phyloP scores from a whole-genome alignment of 768 basidiomycete genomes.

The Tephrocybe sp. region DNA sequence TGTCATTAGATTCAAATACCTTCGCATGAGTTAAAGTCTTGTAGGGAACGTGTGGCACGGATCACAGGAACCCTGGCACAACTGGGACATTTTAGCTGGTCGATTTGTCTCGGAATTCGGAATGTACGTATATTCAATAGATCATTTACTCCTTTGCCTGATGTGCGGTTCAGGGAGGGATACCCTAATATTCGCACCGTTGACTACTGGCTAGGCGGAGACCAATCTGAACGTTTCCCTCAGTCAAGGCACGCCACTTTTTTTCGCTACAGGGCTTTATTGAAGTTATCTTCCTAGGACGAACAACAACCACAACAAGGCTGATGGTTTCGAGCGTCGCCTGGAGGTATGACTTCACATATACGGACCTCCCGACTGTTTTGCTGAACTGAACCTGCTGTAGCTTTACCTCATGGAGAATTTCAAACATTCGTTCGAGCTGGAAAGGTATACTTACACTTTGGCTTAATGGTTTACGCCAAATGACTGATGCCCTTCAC shows the following conservation, averaged over 20 bases:
- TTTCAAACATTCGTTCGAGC: conserved; percentile 85
- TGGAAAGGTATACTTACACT: conserved; percentile 61
- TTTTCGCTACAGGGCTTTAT: not conserved
- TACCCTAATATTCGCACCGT: conserved; percentile 89
- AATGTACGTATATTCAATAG: conserved; percentile 53
- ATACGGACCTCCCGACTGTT: not conserved
- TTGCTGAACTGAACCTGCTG: conserved; percentile 1
- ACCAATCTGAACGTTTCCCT: conserved; percentile 74
- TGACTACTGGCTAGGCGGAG: conserved; percentile 84
- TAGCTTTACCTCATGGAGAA: conserved; percentile 94
- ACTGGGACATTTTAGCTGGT: conserved; percentile 89
- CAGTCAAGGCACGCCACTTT: conserved; percentile 69
- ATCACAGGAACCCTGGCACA: conserved; percentile 89
- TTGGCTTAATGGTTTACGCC: not conserved
- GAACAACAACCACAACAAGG: conserved; percentile 89
- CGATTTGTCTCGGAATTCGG: conserved; percentile 96
- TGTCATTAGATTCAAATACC: conserved; percentile 10
- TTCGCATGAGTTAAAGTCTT: conserved; percentile 1
- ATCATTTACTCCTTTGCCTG: not conserved
- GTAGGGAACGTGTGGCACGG: conserved; percentile 95
- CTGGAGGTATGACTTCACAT: conserved; percentile 57
- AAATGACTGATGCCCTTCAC: conserved; percentile 13
- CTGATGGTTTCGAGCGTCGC: conserved; percentile 81
- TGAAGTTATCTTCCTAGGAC: conserved; percentile 36
- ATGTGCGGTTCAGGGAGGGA: conserved; percentile 60